Evolutionary conservation across 352 stramenopile genomes (phyloP), one percentile per base, ranked within the genome.

Genomic region (Globisporangium camurandrum): DNA sequence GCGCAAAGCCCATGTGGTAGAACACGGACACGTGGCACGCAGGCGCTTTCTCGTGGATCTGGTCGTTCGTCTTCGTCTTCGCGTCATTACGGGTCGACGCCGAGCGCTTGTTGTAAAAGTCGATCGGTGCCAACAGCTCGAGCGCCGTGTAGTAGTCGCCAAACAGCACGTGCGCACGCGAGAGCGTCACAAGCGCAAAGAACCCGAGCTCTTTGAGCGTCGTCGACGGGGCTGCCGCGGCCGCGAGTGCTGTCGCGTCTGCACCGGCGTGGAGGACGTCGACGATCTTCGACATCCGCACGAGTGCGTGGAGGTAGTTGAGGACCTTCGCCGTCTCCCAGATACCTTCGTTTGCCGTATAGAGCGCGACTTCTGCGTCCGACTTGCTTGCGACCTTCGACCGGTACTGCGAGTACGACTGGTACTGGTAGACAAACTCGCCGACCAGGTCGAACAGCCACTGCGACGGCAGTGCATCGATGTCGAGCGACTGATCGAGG

Each of bases 391-490:
- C 61, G 64, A 87, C 52, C 71, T 94, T 90, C 30, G 85, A 93
- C 43, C 93, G 84, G 67, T 97, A 97, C 70, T 99, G 95, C 68
- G 91, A 98, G 66, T 98, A 98, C 53, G 89, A 95, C 74, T 99
- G 95, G 77, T 98, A 99, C 73, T 99, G 95, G 73, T 99, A 99
- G 1, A 99, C 88, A 61, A 99, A 99, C 76, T 99, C 97, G 59
- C 98, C 86, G 12, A 99, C 74, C 58, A 99, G 96, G 74, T 99
- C 96, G 69, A 99, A 99, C 38, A 96, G 78, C 97, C 97, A 99
- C 67, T 98, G 90, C 8, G 94, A 85, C 16, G 96, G 84, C 45
- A 99, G 72, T 40, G 61, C 70, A 51, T 93, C 75, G 8, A 95
- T 63, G 37, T 92, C 78, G 39, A 92, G 64, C 55, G 69, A 86